Conservation (phyloP, 345 rosid genomes). For the Lumnitzera racemosa region DNA sequence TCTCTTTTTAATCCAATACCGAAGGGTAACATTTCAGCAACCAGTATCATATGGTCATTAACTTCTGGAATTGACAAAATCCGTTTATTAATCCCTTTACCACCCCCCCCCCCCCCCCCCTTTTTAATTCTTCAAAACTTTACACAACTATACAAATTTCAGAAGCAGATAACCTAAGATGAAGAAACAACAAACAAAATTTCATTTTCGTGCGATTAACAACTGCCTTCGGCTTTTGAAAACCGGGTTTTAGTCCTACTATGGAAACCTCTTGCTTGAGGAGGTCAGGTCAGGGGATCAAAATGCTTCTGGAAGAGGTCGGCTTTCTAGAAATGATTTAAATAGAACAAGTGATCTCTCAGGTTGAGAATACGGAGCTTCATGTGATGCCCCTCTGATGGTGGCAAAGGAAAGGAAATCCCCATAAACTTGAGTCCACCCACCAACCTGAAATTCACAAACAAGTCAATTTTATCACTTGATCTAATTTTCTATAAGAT, state of each 20-base stretch:
- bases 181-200: constrained; percentile 16
- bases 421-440: constrained; percentile 96
- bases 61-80: neutral
- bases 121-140: constrained; percentile 1
- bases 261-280: constrained; percentile 7
- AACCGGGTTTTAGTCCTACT: constrained; percentile 19
- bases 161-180: neutral
- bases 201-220: constrained; percentile 12
- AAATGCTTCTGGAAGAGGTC: constrained; percentile 67
- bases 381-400: constrained; percentile 91
- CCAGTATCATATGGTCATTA: neutral
- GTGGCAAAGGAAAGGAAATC: constrained; percentile 82
- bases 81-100: neutral
- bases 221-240: constrained; percentile 11
- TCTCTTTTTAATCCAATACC: too few relatives aligned
- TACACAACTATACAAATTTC: constrained; percentile 3
- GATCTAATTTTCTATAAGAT: too few relatives aligned
- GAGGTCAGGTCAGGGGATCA: constrained; percentile 18
- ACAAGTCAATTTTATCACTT: too few relatives aligned
- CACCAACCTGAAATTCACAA: constrained; percentile 59
- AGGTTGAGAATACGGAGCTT: constrained; percentile 96
- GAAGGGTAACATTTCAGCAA: too few relatives aligned
- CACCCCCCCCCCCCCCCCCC: too few relatives aligned
- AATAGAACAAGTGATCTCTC: constrained; percentile 87
- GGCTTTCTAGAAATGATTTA: constrained; percentile 55